These are phyloP conservation scores for Neofusicoccum laricinum DNA, from an alignment of 2,329 filamentous ascomycete genomes.

Conservation along the genomic window DNA sequence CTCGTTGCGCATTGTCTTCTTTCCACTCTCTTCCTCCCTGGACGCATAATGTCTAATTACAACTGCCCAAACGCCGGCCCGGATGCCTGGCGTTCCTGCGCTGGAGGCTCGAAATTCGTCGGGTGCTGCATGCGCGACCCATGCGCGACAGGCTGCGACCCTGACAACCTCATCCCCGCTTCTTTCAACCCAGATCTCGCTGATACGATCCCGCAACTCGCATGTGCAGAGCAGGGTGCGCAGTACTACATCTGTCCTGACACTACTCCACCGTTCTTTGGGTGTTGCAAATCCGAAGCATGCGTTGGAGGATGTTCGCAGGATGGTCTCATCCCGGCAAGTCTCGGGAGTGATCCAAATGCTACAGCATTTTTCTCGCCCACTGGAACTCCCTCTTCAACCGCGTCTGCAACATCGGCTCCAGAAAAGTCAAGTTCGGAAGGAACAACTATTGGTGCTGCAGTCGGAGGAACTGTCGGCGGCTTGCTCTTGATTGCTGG, in stretches of 20 bases:
- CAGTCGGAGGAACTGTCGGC: background rate
- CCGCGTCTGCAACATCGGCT: background rate
- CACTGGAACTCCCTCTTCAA: background rate
- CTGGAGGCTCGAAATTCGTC: slow-evolving; percentile 32
- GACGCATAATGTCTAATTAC: slow-evolving; percentile 17
- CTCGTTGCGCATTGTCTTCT: background rate
- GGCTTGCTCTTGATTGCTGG: background rate
- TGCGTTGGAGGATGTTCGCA: background rate
- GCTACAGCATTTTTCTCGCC: background rate
- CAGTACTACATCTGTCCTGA: slow-evolving; percentile 36
- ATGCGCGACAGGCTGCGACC: slow-evolving; percentile 35
- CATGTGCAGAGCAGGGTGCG: slow-evolving; percentile 24
- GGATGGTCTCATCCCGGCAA: background rate
- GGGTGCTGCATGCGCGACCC: slow-evolving; percentile 40
- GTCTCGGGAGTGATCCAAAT: background rate
- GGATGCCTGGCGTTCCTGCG: slow-evolving; percentile 34
- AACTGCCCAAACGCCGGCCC: slow-evolving; percentile 32
- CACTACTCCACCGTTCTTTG: slow-evolving; percentile 31
- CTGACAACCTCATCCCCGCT: slow-evolving; percentile 29
- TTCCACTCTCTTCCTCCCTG: background rate
- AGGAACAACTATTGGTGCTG: background rate
- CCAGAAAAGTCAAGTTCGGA: background rate
- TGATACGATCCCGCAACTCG: slow-evolving; percentile 32
- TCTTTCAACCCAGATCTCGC: slow-evolving; percentile 33
- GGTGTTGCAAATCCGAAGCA: slow-evolving; percentile 32